Evolutionary conservation across 1,139 yeast genomes (phyloP).

Genomic region (Suhomyces terraborum): DNA sequence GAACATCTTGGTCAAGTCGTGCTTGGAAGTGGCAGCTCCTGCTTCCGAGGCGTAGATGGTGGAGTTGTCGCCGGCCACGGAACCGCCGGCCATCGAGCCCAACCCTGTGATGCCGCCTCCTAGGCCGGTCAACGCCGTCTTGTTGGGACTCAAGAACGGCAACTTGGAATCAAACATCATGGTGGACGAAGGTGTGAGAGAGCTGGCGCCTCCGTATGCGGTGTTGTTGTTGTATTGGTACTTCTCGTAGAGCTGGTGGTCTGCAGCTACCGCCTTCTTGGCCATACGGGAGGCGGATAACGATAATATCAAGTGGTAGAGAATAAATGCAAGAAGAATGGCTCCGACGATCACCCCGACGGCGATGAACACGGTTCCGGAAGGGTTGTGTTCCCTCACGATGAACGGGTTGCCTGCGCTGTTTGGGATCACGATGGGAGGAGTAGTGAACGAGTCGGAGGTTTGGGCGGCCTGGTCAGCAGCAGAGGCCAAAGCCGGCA

Average conservation of each 20-base stretch:
- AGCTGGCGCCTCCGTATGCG: slow-evolving; percentile 33
- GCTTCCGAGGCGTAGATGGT: slow-evolving; percentile 41
- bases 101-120: slow-evolving; percentile 13
- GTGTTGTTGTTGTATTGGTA: slow-evolving; percentile 39
- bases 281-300: slow-evolving; percentile 43
- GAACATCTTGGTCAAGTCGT: slow-evolving; percentile 56
- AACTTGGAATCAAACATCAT: slow-evolving; percentile 35
- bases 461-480: slow-evolving; percentile 15
- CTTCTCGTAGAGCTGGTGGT: slow-evolving; percentile 40
- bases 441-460: slow-evolving; percentile 43
- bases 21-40: slow-evolving; percentile 38
- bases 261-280: slow-evolving; percentile 35
- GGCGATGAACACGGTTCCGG: slow-evolving; percentile 80
- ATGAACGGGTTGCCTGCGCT: slow-evolving; percentile 59
- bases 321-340: slow-evolving; percentile 46
- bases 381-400: slow-evolving; percentile 50
- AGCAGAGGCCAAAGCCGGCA: slow-evolving; percentile 18
- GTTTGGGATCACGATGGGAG: slow-evolving; percentile 66
- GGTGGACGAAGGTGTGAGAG: slow-evolving; percentile 24
- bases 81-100: slow-evolving; percentile 20
- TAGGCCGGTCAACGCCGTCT: slow-evolving; percentile 24
- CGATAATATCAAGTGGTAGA: slow-evolving; percentile 41
- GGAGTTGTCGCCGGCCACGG: slow-evolving; percentile 41
- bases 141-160: slow-evolving; percentile 37
- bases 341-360: slow-evolving; percentile 71